Evolutionary conservation across 2,329 filamentous ascomycete genomes (phyloP).

Genomic region (Bipolaris gigantea): DNA sequence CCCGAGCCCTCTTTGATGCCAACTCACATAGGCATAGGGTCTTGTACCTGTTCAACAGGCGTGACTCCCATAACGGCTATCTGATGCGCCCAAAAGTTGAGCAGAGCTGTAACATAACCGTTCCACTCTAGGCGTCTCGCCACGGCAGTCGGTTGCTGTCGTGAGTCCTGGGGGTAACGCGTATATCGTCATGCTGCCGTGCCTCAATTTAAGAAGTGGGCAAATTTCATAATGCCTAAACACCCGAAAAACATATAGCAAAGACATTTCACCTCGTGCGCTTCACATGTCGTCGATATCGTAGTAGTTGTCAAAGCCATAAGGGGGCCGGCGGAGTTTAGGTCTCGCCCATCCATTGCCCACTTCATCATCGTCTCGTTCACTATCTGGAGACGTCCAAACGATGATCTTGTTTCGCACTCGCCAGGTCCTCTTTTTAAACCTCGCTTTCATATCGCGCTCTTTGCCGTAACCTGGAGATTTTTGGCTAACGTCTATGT

Average conservation of each 20-base stretch:
- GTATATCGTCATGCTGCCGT: background rate
- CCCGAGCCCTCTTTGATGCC: background rate
- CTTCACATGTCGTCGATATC: slow-evolving; percentile 18
- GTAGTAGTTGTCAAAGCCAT: slow-evolving; percentile 16
- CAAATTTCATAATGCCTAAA: background rate
- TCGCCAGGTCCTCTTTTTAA: slow-evolving; percentile 17
- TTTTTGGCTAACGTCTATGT: slow-evolving; percentile 8
- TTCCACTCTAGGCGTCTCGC: too few relatives aligned
- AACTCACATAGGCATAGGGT: background rate
- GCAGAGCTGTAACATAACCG: background rate
- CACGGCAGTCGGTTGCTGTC: background rate
- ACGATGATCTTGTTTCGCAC: slow-evolving; percentile 19
- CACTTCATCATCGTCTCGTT: slow-evolving; percentile 16
- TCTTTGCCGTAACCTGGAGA: slow-evolving; percentile 18
- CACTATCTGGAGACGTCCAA: slow-evolving; percentile 14
- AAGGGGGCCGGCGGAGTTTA: slow-evolving; percentile 11
- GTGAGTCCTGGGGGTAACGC: background rate
- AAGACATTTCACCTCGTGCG: background rate
- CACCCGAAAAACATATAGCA: background rate
- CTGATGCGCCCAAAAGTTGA: background rate
- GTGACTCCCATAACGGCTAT: background rate
- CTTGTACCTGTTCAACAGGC: background rate
- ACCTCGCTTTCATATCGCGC: slow-evolving; percentile 17
- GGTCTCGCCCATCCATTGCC: slow-evolving; percentile 19
- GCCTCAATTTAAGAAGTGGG: background rate